Evolutionary conservation across 2,329 filamentous ascomycete species (phyloP).

Genomic region (Curvularia eragrostidis): DNA sequence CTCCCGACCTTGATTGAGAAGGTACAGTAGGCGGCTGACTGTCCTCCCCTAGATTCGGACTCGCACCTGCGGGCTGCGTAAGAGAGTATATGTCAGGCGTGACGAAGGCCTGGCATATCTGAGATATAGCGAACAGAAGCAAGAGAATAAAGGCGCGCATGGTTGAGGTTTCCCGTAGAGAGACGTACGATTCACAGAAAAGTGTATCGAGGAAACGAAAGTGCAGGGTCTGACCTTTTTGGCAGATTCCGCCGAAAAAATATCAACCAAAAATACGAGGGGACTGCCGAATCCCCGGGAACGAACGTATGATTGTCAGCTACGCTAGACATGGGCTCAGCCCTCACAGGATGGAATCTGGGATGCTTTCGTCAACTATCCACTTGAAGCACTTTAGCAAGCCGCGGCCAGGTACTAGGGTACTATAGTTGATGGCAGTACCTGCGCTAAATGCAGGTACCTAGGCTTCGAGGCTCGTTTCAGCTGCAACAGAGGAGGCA

Average conservation of each 20-base stretch:
- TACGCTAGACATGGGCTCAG: slow-evolving; percentile 1
- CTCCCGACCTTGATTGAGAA: slow-evolving; percentile 11
- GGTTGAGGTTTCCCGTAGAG: neutral
- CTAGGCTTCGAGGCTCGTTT: slow-evolving; percentile 2
- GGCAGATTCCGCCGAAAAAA: neutral
- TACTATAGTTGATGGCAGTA: neutral
- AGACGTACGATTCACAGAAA: neutral
- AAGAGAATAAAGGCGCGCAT: slow-evolving; percentile 14
- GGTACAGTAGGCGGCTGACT: slow-evolving; percentile 10
- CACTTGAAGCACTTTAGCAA: slow-evolving; percentile 1
- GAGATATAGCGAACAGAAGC: slow-evolving; percentile 4
- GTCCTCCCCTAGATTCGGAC: slow-evolving; percentile 1
- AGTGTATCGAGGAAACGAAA: neutral
- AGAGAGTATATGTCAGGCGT: slow-evolving; percentile 14
- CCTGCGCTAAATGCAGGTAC: slow-evolving; percentile 8
- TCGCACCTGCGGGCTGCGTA: slow-evolving; percentile 5
- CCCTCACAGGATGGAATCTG: neutral
- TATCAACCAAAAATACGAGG: slow-evolving; percentile 6
- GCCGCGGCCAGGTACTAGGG: neutral
- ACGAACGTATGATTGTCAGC: slow-evolving; percentile 3
- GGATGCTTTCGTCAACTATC: slow-evolving; percentile 5
- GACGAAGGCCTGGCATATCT: slow-evolving; percentile 14
- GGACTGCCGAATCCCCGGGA: slow-evolving; percentile 2
- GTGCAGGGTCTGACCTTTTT: slow-evolving; percentile 10
- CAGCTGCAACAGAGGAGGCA: neutral